A percentile compares a stretch with the other conserved stretches of the same genome.
These are phyloP conservation scores for Quercus glauca DNA, from an alignment of 306 rosid genomes.

Conservation along the genomic window DNA sequence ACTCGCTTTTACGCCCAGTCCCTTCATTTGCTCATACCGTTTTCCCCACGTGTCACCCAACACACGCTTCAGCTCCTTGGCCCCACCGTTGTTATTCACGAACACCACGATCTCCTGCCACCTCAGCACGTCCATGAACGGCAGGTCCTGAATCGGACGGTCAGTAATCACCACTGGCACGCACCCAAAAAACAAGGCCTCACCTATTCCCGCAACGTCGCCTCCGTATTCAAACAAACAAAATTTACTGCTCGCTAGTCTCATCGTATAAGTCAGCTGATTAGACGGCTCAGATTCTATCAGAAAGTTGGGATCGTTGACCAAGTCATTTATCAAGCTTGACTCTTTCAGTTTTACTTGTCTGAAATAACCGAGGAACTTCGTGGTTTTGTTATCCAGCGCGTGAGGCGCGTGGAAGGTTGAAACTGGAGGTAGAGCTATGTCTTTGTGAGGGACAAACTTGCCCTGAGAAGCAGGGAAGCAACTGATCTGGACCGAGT, in stretches of 20 bases:
- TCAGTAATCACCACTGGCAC: constrained; percentile 58
- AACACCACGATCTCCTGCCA: constrained; percentile 67
- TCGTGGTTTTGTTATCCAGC: constrained; percentile 4
- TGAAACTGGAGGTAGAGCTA: constrained; percentile 40
- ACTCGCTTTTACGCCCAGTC: constrained; percentile 47
- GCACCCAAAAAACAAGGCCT: constrained; percentile 55
- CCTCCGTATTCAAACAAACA: constrained; percentile 46
- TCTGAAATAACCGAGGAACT: constrained; percentile 29
- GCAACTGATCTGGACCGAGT: constrained; percentile 64
- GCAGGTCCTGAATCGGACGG: constrained; percentile 48
- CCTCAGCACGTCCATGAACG: constrained; percentile 69
- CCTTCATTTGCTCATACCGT: constrained; percentile 21
- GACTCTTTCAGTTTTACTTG: constrained; percentile 19
- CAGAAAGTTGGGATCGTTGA: constrained; percentile 24
- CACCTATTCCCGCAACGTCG: constrained; percentile 47
- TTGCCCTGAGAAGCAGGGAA: constrained; percentile 40
- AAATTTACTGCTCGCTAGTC: constrained; percentile 32
- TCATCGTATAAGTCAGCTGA: constrained; percentile 15
- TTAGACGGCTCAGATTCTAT: constrained; percentile 38
- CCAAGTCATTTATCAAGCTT: constrained; percentile 18
- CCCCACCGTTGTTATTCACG: constrained; percentile 20
- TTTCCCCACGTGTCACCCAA: constrained; percentile 31
- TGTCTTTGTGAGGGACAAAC: constrained; percentile 69
- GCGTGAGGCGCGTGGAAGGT: not conserved
- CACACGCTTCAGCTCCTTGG: constrained; percentile 24